Evolutionary conservation across 2,329 filamentous ascomycete species (phyloP), one percentile per base, ranked within the genome.

Genomic region (Phyllosticta citrichinensis): DNA sequence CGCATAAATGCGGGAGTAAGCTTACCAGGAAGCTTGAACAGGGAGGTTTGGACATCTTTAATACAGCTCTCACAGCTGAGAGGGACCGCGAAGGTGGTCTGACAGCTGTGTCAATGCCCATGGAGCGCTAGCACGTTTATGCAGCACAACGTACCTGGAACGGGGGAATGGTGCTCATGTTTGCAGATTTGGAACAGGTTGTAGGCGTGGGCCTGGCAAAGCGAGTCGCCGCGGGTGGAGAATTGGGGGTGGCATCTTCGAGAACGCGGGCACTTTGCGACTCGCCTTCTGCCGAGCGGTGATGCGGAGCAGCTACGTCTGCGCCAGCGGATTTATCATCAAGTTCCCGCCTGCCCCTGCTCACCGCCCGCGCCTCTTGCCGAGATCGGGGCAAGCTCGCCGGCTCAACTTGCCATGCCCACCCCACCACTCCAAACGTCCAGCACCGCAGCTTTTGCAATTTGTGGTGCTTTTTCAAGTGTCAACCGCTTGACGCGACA

Each of bases 81-180:
- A 60, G 91, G 92, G 67, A 97, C 94, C 65, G 93, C 91, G 75
- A 97, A 97, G 65, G 93, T 87, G 63, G 93, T 96, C 88, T 97
- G 61, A 9, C 3, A 30, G 20, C 35, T 10, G 56, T 22, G 17
- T 24, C 35, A 22, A 35, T 62, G 61, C 52, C 50, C 5, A 52
- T n/a, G 55, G 25, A 24, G 22, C 14, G 19, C 19, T 22, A 55
- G 25, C n/a, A 14, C 20, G 52, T 30, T 30, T 50, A 51, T 52
- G 50, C 22, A 35, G 33, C 19, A 17, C 47, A 33, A 17, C 57
- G 17, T 24, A 63, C 72, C 65, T 74, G 69, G 61, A 74, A 74
- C 22, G 55, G 22, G 50, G 58, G 58, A 54, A 63, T 57, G 17
- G 40, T 4, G 40, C 40, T 47, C 63, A 63, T 63, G 52, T 56